Evolutionary conservation across 495 filamentous ascomycete species (phyloP), one percentile per base, ranked within the genome.

Genomic region (Trichoderma virens): DNA sequence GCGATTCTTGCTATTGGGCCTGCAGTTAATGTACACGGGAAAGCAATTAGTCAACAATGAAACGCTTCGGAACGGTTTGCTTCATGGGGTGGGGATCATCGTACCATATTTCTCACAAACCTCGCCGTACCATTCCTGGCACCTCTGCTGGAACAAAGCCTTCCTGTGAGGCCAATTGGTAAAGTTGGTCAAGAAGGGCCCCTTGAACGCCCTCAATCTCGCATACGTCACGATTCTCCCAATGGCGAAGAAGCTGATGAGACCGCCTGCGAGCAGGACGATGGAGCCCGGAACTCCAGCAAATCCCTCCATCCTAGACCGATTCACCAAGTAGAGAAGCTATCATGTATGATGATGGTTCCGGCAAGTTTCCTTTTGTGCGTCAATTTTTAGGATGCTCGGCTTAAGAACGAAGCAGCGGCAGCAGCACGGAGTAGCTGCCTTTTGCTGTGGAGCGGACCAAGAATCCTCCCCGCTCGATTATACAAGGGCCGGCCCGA

Each of bases 121-220:
- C 14, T 61, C 32, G 7, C 18, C 60, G 39, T 61, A 61, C 30
- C 30, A 61, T 5, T 35, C 60, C 16, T 61, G 60, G n/a, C 56
- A 60, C n/a, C 38, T 25, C 31, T 32, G 18, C 31, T 25, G 11
- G 5, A 38, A 28, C 6, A 61, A 14, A 25, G 60, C 60, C 60
- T 61, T 61, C 5, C 60, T 61, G 20, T 61, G 60, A 14, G 60
- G 60, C 60, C 31, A 39, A 39, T 61, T 25, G 30, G 60, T 38
- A 31, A 61, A 34, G 4, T 25, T 23, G 31, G 60, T 61, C 60
- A 34, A 41, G 31, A 61, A 61, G 13, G 60, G 60, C 2, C 60
- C 60, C 4, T 14, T 18, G 16, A 61, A 61, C 18, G 20, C n/a
- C 31, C 60, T 61, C 31, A 61, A 5, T 25, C 32, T 38, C 18